Evolutionary conservation across 441 rosid species (phyloP), one percentile per base, ranked within the genome.

Genomic region (Raphanus hybrid): DNA sequence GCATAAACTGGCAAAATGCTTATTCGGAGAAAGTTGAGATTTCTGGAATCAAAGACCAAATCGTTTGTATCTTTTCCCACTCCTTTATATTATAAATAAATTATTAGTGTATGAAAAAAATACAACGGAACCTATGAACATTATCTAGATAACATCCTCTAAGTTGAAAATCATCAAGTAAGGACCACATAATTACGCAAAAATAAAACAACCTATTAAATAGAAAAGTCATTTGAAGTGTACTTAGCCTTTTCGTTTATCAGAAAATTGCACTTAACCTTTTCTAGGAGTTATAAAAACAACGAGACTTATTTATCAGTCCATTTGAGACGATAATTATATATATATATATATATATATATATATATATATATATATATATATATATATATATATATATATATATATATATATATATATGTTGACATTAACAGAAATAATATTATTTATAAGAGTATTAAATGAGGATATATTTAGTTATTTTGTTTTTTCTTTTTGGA

Each of bases 141-240:
- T 64, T 72, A 75, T 57, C 27, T 74, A 64, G 81, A 75, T 63
- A 71, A 74, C 39, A 80, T 34, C 78, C 45, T 20, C 15, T 37
- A 37, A 59, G 60, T 55, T 60, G 68, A 37, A 65, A 67, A 77
- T 70, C 74, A 64, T 76, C 43, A 8, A 37, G 66, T 10, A 68
- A 82, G 87, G 91, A 82, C 88, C 91, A 86, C 85, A 73, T 68
- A 79, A 37, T 37, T 8, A 37, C 43, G 8, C 10, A 69, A 50
- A 32, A 20, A 67, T 29, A 15, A 59, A 26, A 8, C 7, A 4
- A 10, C 11, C 43, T 37, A 37, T 37, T 50, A 52, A 10, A 16
- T 16, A 29, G 34, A 15, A 5, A 27, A 9, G 5, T 39, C 34
- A 29, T 60, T 48, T 34, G 4, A 29, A 5, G 6, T 29, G 8